Conservation (phyloP, 2,329 filamentous ascomycete species). For the Hypoxylon sp. region DNA sequence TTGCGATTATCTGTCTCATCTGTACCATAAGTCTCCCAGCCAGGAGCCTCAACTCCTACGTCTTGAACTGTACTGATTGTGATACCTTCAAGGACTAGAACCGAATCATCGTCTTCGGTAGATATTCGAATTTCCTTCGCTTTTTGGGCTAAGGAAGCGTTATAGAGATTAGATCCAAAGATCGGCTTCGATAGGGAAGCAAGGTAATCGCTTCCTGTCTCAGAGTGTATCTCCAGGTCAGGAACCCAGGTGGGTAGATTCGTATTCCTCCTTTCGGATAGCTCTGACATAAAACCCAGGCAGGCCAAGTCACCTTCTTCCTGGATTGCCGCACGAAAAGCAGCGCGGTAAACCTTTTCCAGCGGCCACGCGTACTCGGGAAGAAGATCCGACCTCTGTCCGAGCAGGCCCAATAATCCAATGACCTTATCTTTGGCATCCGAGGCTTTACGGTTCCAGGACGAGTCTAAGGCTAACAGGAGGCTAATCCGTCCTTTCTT, state of each 20-base stretch:
- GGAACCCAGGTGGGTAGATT: background rate
- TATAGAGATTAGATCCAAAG: background rate
- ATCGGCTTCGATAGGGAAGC: background rate
- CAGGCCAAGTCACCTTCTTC: constrained; percentile 3
- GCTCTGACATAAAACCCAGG: background rate
- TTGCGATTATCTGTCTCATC: background rate
- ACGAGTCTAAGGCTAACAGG: constrained; percentile 1
- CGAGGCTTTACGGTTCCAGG: constrained; percentile 1
- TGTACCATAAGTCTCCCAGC: background rate
- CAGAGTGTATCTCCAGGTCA: background rate
- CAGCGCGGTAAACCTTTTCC: constrained; percentile 1
- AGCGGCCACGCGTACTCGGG: background rate
- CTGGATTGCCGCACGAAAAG: background rate
- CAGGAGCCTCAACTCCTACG: background rate
- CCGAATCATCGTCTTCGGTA: background rate
- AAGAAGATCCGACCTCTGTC: constrained; percentile 2
- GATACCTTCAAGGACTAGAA: background rate
- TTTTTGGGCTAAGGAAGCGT: background rate
- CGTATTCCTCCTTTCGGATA: background rate
- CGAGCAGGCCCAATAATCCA: background rate
- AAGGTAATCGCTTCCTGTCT: background rate
- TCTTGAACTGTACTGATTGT: background rate
- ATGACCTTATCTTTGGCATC: constrained; percentile 1
- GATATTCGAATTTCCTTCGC: background rate
- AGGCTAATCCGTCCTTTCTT: background rate